Conservation (phyloP, 164 flowering plant genomes). For the Buxus sempervirens region DNA sequence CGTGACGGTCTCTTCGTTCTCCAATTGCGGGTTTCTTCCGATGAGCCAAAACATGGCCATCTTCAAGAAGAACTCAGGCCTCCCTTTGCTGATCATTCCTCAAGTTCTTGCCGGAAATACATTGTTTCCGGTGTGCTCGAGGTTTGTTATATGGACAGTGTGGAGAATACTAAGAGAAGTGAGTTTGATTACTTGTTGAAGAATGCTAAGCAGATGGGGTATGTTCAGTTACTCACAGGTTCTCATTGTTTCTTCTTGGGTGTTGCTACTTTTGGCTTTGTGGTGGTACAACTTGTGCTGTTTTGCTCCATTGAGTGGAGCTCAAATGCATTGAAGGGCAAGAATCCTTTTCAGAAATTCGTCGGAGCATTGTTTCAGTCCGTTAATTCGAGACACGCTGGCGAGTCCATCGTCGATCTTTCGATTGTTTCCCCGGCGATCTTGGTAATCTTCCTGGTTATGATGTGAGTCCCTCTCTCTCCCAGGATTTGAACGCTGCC, state of each 20-base stretch:
- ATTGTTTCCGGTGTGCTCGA: constrained; percentile 43
- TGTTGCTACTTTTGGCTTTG: constrained; percentile 15
- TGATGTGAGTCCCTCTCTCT: constrained; percentile 24
- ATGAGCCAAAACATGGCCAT: constrained; percentile 81
- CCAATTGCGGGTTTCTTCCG: constrained; percentile 68
- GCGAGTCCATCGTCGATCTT: constrained; percentile 20
- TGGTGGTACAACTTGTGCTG: constrained; percentile 15
- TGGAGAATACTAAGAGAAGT: constrained; percentile 24
- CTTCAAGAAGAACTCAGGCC: constrained; percentile 58
- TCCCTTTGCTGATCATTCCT: constrained; percentile 52
- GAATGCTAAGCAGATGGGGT: constrained; percentile 33
- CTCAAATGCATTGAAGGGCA: constrained; percentile 4
- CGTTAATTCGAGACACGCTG: constrained; percentile 24
- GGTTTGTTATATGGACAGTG: constrained; percentile 34
- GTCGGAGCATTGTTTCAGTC: constrained; percentile 15
- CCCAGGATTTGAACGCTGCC: no score
- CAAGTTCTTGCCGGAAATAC: constrained; percentile 70
- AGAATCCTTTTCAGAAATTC: constrained; percentile 17
- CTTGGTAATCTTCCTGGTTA: constrained; percentile 20
- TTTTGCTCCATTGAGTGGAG: constrained; percentile 25
- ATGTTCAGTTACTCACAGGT: constrained; percentile 24
- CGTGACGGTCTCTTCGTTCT: constrained; percentile 46
- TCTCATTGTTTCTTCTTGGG: constrained; percentile 8
- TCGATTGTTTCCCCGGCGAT: constrained; percentile 18
- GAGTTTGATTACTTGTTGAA: constrained; percentile 38